A percentile compares a stretch with the other conserved stretches of the same genome.
phyloP scores from a whole-genome alignment of 495 filamentous ascomycete genomes.

The Penicillium verhagenii region DNA sequence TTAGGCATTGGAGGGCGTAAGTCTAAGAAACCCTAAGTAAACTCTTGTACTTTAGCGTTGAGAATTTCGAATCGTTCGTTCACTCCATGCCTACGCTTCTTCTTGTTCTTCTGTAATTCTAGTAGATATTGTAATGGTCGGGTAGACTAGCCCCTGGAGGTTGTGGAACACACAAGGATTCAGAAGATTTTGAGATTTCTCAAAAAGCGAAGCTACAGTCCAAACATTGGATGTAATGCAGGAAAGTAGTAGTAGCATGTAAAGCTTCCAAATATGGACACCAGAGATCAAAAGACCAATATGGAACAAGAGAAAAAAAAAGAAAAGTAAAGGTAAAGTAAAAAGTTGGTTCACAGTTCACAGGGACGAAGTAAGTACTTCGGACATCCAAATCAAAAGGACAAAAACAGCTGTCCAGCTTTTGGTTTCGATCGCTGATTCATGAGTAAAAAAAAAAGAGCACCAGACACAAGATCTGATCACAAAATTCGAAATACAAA shows the following conservation, averaged over 20 bases:
- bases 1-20: slow-evolving; percentile 64
- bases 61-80: too few relatives aligned
- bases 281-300: neutral
- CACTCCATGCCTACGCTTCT: too few relatives aligned
- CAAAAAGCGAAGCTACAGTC: neutral
- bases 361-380: neutral
- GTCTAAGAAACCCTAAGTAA: slow-evolving; percentile 31
- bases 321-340: neutral
- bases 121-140: too few relatives aligned
- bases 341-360: too few relatives aligned
- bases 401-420: slow-evolving; percentile 1
- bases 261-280: slow-evolving; percentile 4
- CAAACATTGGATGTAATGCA: neutral
- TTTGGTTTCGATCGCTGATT: slow-evolving; percentile 3
- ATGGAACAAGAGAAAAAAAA: slow-evolving; percentile 5
- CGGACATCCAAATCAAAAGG: neutral
- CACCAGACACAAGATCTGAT: slow-evolving; percentile 1
- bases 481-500: neutral
- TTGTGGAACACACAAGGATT: too few relatives aligned
- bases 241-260: neutral
- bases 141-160: too few relatives aligned
- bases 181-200: too few relatives aligned
- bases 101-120: too few relatives aligned
- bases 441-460: slow-evolving; percentile 3
- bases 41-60: too few relatives aligned